These are phyloP conservation scores for Theileria orientalis DNA, from an alignment of 169 alveolate species.

Conservation along the genomic window DNA sequence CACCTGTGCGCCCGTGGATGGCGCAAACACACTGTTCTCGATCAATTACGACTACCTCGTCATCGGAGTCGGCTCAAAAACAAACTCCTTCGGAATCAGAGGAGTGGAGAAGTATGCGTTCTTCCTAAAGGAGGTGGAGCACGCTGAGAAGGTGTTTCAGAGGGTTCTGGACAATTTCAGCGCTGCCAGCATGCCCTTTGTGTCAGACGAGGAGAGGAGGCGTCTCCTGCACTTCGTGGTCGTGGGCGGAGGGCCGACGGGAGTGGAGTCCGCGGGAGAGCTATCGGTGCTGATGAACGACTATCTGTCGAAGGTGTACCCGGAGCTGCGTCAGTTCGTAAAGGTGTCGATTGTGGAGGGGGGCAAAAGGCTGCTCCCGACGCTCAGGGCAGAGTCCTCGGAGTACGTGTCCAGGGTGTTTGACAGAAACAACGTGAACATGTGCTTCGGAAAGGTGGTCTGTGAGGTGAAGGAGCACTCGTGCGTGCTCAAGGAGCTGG, in stretches of 20 bases:
- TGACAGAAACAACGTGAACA: slow-evolving; percentile 51
- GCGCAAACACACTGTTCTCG: slow-evolving; percentile 22
- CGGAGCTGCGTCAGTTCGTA: slow-evolving; percentile 44
- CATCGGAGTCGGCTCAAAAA: slow-evolving; percentile 74
- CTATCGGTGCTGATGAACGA: slow-evolving; percentile 65
- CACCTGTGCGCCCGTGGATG: slow-evolving; percentile 54
- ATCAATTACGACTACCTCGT: slow-evolving; percentile 67
- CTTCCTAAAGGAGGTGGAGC: slow-evolving; percentile 72
- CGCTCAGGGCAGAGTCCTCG: slow-evolving; percentile 64
- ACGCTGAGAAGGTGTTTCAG: slow-evolving; percentile 63
- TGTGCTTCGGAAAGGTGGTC: slow-evolving; percentile 62
- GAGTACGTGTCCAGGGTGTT: slow-evolving; percentile 54
- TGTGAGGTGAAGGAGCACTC: slow-evolving; percentile 57
- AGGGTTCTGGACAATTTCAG: slow-evolving; percentile 57
- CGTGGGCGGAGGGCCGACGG: slow-evolving; percentile 82
- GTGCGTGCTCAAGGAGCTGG: slow-evolving; percentile 51
- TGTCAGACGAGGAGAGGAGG: slow-evolving; percentile 40
- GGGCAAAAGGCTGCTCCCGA: slow-evolving; percentile 69
- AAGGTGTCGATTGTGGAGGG: slow-evolving; percentile 73
- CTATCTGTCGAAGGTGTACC: slow-evolving; percentile 42
- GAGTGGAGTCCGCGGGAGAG: slow-evolving; percentile 77
- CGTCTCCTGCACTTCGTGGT: slow-evolving; percentile 63
- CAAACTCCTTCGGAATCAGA: slow-evolving; percentile 70
- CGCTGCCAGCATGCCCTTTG: slow-evolving; percentile 48
- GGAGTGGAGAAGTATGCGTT: slow-evolving; percentile 75